Evolutionary conservation across 495 filamentous ascomycete genomes (phyloP).

Genomic region (Penicillium verhagenii): DNA sequence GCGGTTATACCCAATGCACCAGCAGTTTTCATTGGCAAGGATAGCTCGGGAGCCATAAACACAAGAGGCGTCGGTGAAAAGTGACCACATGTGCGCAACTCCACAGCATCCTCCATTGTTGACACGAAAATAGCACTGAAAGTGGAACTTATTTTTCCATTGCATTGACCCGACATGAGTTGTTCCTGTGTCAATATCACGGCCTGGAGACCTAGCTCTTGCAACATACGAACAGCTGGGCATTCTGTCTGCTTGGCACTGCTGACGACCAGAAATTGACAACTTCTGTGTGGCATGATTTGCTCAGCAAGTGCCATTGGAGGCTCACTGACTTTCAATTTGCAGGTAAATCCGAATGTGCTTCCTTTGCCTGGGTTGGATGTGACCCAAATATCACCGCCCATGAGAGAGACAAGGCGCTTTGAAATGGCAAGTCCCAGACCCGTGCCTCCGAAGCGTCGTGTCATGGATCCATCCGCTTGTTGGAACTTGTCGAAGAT

Average conservation of each 20-base stretch:
- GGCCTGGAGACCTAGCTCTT: slow-evolving; percentile 67
- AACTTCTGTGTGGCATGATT: slow-evolving; percentile 70
- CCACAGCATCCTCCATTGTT: slow-evolving; percentile 78
- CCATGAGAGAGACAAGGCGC: slow-evolving; percentile 74
- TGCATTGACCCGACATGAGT: slow-evolving; percentile 43
- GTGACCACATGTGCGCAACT: slow-evolving; percentile 69
- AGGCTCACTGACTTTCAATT: slow-evolving; percentile 70
- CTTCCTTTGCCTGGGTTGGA: slow-evolving; percentile 81
- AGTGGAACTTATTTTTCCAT: slow-evolving; percentile 47
- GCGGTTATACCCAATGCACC: slow-evolving; percentile 88
- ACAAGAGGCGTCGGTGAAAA: slow-evolving; percentile 92
- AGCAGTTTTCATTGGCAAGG: slow-evolving; percentile 83
- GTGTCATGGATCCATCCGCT: slow-evolving; percentile 90
- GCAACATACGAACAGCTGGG: slow-evolving; percentile 70
- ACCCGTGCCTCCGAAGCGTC: slow-evolving; percentile 76
- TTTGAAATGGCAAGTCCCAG: slow-evolving; percentile 77
- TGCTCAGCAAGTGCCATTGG: slow-evolving; percentile 72
- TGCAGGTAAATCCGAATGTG: slow-evolving; percentile 82
- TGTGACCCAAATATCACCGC: slow-evolving; percentile 83
- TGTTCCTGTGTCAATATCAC: slow-evolving; percentile 61
- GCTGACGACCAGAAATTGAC: slow-evolving; percentile 86
- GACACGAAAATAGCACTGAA: slow-evolving; percentile 94
- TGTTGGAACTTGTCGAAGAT: slow-evolving; percentile 84
- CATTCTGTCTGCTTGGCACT: slow-evolving; percentile 65
- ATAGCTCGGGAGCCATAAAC: slow-evolving; percentile 77